Conservation (phyloP, 371 early-diverging fungal species). For the Mortierella sp. region DNA sequence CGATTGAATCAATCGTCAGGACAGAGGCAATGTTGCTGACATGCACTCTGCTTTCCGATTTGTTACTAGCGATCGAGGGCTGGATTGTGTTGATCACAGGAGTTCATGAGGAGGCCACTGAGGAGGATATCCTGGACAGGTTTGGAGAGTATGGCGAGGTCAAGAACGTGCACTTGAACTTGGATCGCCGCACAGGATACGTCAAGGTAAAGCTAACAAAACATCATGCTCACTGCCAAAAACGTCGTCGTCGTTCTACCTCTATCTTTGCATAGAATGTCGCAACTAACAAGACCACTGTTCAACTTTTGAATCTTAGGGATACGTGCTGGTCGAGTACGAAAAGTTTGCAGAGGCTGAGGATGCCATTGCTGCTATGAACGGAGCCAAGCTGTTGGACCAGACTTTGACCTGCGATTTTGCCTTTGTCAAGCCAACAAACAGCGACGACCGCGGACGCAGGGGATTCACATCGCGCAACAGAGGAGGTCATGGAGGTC, state of each 20-base stretch:
- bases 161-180: conserved; percentile 90
- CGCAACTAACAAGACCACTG: too few relatives aligned
- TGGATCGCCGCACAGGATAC: conserved; percentile 95
- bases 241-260: too few relatives aligned
- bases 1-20: not conserved
- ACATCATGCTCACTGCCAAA: too few relatives aligned
- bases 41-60: not conserved
- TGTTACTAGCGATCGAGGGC: conserved; percentile 86
- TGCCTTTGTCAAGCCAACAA: conserved; percentile 79
- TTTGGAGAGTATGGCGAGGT: conserved; percentile 93
- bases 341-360: conserved; percentile 86
- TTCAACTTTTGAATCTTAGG: conserved; percentile 61
- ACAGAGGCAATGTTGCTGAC: not conserved
- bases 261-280: too few relatives aligned
- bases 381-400: conserved; percentile 81
- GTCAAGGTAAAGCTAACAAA: conserved; percentile 81
- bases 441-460: conserved; percentile 48
- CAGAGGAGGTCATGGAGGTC: conserved; percentile 46
- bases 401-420: conserved; percentile 82
- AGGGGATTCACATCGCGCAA: conserved; percentile 48
- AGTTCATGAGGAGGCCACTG: conserved; percentile 95
- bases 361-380: conserved; percentile 79
- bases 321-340: conserved; percentile 95
- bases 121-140: conserved; percentile 90
- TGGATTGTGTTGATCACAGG: conserved; percentile 94